A percentile compares a stretch with the other conserved stretches of the same genome.
phyloP scores from a whole-genome alignment of 805 yeast species.

The Torulaspora delbrueckii region DNA sequence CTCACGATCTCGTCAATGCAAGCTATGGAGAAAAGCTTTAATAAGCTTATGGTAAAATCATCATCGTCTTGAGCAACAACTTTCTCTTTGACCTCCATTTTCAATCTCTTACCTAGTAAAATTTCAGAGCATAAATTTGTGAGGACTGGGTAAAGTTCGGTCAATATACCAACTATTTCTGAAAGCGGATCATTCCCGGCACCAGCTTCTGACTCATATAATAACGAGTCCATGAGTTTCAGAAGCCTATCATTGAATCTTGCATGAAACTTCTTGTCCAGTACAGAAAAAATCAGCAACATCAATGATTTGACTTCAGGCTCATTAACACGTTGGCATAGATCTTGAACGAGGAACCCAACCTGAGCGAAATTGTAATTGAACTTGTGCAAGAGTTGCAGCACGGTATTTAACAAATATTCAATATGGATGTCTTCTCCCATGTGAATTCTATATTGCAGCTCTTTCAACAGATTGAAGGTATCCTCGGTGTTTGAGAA shows the following conservation, averaged over 20 bases:
- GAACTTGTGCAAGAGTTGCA: slow-evolving; percentile 29
- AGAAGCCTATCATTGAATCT: slow-evolving; percentile 20
- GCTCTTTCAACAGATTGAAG: slow-evolving; percentile 16
- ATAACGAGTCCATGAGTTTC: slow-evolving; percentile 19
- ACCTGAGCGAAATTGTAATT: slow-evolving; percentile 25
- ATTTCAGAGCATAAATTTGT: slow-evolving; percentile 29
- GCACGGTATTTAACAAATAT: slow-evolving; percentile 21
- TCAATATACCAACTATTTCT: slow-evolving; percentile 20
- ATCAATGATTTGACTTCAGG: slow-evolving; percentile 21
- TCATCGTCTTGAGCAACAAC: slow-evolving; percentile 16
- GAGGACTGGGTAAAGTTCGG: slow-evolving; percentile 28
- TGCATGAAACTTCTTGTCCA: slow-evolving; percentile 16
- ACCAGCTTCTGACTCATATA: slow-evolving; percentile 27
- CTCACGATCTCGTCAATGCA: slow-evolving; percentile 51
- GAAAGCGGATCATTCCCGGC: slow-evolving; percentile 23
- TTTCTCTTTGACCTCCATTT: slow-evolving; percentile 22
- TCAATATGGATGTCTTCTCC: slow-evolving; percentile 20
- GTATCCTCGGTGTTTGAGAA: slow-evolving; percentile 20
- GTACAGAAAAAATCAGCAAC: slow-evolving; percentile 19
- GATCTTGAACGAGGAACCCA: slow-evolving; percentile 23
- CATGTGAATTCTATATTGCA: slow-evolving; percentile 18
- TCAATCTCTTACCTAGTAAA: slow-evolving; percentile 30
- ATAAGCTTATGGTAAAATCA: slow-evolving; percentile 25
- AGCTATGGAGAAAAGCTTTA: slow-evolving; percentile 41
- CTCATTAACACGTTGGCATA: slow-evolving; percentile 21